Base-by-base conservation (phyloP, 371 early-diverging fungal genomes). In the Nematocida ironsii region DNA sequence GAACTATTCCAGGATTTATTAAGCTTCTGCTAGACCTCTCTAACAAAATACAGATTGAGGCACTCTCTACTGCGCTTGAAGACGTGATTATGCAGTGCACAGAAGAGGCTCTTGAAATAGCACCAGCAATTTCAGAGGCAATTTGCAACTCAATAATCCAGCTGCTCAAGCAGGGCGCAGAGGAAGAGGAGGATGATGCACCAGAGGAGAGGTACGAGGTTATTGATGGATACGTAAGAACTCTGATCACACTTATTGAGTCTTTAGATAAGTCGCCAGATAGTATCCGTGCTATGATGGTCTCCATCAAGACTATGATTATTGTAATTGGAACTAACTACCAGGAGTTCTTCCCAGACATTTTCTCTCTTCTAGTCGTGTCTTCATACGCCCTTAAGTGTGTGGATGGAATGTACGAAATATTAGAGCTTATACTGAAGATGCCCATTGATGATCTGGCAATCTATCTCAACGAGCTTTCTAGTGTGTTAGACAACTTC, bases 401-500 rank as follows among this genome's bases (percentile, higher is more conserved):
- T n/a, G 72, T 88, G 33, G 84, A 84, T 56, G 62, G 68, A 5
- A 81, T 85, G 84, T 84, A 73, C 48, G 78, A 84, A 1, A 57
- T 86, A 3, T 81, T 86, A 45, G 71, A 64, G 25, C 25, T 75
- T 33, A 74, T 85, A 5, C 60, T 86, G 55, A 75, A 70, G 39
- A 68, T 83, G 23, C 70, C 60, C 0, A 72, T 44, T 5, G 85
- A 84, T 23, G 86, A 86, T 9, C 47, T 88, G 23, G 47, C 61
- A 9, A 16, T 78, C 13, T 83, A 84, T 44, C 23, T 74, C 0
- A 7, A 20, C 18, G 86, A 88, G 72, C 62, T 88, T 0, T 69
- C 83, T 7, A 72, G 82, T 27, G 71, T 86, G 40, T 74, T 88
- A 25, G 88, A 88, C 61, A 88, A 88, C 83, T 85, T 73, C 52